Base-by-base conservation (phyloP, 768 basidiomycete species). In the Mrakia blollopis region DNA sequence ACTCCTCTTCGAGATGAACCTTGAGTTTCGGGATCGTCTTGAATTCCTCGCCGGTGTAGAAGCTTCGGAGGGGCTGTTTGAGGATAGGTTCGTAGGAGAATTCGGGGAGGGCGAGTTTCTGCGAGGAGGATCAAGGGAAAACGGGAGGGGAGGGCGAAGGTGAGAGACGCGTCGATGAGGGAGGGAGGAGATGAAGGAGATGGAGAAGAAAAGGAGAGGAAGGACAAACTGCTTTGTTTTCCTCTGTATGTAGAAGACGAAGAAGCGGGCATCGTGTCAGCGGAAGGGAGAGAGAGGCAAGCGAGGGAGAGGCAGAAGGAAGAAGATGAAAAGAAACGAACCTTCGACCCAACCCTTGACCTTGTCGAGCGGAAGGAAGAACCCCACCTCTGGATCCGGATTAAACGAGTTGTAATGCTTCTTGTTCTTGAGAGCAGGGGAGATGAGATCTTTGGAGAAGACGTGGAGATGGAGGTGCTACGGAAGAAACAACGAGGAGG, bases 31-130 rank as follows among this genome's bases (percentile, higher is more conserved):
- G 81, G 3, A 82, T 81, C 39, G 80, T 82, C 76, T 86, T 85
- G 79, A 83, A 85, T 10, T 85, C 80, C 80, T 86, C 85, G 8
- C 85, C 80, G 78, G 71, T 81, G 80, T 78, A 81, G 72, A 52
- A 47, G 71, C 37, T 62, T 28, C 39, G 21, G 25, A 69, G 28
- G 39, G 39, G 62, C 10, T 44, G 54, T 44, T 76, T 76, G 41
- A 76, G 70, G 16, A 76, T 41, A 10, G 75, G 75, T 28, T 76
- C 75, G 69, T 76, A 76, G 21, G 61, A 28, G 39, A 69, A 60
- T 2, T 54, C 25, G 3, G 71, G 8, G 47, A 57, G 50, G 13
- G 63, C 32, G 60, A 39, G 30, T 30, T 62, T 39, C 57, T 57
- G 61, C n/a, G 28, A 25, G 28, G 3, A 54, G 4, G 52, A 54